A percentile compares a stretch with the other conserved stretches of the same genome.
Conservation (phyloP, 768 basidiomycete species). For the Calocera cornea region DNA sequence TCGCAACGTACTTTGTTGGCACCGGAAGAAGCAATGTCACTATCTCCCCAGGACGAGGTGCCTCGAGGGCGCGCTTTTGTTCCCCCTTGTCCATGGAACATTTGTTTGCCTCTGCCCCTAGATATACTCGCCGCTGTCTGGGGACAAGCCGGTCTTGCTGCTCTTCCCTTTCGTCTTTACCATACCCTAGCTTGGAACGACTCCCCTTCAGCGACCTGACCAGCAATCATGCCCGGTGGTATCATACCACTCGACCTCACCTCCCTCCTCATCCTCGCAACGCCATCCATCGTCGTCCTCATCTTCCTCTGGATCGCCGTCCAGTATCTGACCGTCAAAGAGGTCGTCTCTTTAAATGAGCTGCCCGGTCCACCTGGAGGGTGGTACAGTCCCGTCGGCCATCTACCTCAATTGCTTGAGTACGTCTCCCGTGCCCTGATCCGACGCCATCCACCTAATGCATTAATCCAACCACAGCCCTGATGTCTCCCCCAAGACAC, state of each 20-base stretch:
- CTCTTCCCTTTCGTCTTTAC: not conserved
- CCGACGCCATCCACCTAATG: not conserved
- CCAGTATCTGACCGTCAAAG: not conserved
- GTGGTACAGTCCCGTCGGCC: not conserved
- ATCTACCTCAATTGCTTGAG: not conserved
- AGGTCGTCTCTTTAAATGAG: not conserved
- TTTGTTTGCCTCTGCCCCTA: not conserved
- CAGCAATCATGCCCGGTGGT: not conserved
- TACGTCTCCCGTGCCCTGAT: not conserved
- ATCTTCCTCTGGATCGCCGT: not conserved
- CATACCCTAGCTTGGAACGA: not conserved
- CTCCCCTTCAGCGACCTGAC: not conserved
- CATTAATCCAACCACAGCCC: slow-evolving; percentile 24
- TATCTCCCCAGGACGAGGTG: not conserved
- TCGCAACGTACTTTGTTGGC: not conserved
- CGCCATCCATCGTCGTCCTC: slow-evolving; percentile 1
- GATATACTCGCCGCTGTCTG: not conserved
- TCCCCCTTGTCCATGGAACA: not conserved
- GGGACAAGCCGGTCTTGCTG: not conserved
- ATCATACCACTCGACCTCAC: not conserved
- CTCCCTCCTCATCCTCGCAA: slow-evolving; percentile 1
- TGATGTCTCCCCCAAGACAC: slow-evolving; percentile 51
- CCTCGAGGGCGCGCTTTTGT: not conserved
- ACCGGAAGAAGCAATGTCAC: not conserved
- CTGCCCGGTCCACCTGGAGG: not conserved